Percentiles rank a stretch among this genome's conserved stretches.
phyloP scores from a whole-genome alignment of 177 flowering plant species.

The Vitis hybrid region DNA sequence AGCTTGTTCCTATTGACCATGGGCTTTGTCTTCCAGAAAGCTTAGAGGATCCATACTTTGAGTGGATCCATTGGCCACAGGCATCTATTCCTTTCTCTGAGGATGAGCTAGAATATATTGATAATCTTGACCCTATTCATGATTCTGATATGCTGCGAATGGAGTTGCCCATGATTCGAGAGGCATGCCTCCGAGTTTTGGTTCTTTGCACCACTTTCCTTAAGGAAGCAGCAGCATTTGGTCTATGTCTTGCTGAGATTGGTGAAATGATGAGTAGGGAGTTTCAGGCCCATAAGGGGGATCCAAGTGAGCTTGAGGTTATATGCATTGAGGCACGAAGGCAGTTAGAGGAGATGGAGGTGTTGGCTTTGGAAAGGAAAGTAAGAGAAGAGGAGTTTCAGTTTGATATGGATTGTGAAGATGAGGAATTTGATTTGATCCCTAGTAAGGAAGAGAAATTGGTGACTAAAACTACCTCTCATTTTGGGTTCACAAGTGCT shows the following conservation, averaged over 20 bases:
- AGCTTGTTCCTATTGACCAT: constrained; percentile 47
- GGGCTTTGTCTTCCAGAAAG: constrained; percentile 44
- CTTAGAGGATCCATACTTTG: constrained; percentile 50
- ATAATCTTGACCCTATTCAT: constrained; percentile 28
- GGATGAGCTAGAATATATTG: constrained; percentile 41
- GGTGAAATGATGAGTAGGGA: constrained; percentile 55
- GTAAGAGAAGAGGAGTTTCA: constrained; percentile 21
- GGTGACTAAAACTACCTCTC: background rate
- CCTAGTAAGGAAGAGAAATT: constrained; percentile 6
- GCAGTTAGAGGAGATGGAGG: constrained; percentile 18
- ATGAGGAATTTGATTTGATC: constrained; percentile 6
- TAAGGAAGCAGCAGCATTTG: constrained; percentile 42
- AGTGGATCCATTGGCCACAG: constrained; percentile 55
- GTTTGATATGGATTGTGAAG: constrained; percentile 30
- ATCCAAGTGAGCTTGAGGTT: constrained; percentile 46
- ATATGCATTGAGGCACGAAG: constrained; percentile 39
- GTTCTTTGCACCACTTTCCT: constrained; percentile 43
- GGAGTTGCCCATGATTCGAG: constrained; percentile 49
- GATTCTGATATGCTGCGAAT: constrained; percentile 40
- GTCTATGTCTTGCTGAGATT: constrained; percentile 46
- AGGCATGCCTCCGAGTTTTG: constrained; percentile 43
- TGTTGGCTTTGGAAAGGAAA: background rate
- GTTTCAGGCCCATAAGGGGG: constrained; percentile 33
- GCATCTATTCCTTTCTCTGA: constrained; percentile 46
- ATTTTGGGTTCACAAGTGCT: constrained; percentile 5